These are phyloP conservation scores for Psidium friedrichsthalianum DNA, from an alignment of 345 rosid species.

Conservation along the genomic window DNA sequence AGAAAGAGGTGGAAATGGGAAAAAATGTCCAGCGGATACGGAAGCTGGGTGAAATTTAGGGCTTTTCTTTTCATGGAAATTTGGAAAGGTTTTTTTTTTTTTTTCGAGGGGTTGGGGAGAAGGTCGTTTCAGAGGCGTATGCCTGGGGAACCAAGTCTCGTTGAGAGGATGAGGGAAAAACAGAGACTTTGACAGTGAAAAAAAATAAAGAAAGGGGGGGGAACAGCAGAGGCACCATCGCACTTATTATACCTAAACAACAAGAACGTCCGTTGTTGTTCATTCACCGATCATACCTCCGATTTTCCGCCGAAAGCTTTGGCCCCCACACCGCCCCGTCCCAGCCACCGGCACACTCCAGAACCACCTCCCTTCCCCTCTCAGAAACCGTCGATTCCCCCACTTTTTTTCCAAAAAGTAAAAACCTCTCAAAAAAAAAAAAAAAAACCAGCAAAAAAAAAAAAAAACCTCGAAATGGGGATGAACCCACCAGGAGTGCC, in stretches of 20 bases:
- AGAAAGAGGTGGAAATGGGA: neutral
- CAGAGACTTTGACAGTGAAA: neutral
- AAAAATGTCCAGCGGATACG: neutral
- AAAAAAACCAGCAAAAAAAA: no score
- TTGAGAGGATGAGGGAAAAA: neutral
- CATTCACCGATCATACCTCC: no score
- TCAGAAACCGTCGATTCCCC: neutral
- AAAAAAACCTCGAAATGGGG: neutral
- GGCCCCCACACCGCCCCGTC: neutral
- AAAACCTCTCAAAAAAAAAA: no score
- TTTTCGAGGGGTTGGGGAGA: neutral
- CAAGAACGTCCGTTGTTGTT: neutral
- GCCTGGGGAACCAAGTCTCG: neutral
- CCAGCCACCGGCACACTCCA: no score
- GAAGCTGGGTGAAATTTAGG: neutral
- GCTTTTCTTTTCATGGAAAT: neutral
- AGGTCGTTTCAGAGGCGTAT: neutral
- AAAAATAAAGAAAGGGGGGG: no score
- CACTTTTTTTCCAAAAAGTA: neutral
- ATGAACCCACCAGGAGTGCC: neutral
- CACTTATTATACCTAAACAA: neutral
- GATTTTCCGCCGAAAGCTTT: constrained; percentile 2
- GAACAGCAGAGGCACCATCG: neutral
- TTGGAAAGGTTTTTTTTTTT: no score
- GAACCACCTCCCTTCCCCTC: neutral